Evolutionary conservation across 139 green algal species (phyloP).

Genomic region (Chlorella sp.): DNA sequence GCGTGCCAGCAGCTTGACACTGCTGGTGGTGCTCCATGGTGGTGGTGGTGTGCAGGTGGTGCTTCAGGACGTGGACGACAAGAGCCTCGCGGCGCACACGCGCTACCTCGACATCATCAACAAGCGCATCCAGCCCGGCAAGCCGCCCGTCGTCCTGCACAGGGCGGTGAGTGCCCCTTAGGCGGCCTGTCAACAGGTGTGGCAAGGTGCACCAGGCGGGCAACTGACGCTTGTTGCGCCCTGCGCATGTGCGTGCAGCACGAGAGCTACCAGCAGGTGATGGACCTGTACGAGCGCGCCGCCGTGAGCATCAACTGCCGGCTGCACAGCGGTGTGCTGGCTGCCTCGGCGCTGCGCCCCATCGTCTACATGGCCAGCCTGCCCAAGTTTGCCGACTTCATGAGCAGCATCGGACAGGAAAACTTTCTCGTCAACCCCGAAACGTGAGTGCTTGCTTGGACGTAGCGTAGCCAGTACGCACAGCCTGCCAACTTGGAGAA

Average conservation of each 20-base stretch:
- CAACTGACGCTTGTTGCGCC: too few relatives aligned
- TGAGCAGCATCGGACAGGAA: neutral
- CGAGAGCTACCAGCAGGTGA: neutral
- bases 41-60: too few relatives aligned
- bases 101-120: neutral
- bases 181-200: too few relatives aligned
- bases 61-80: conserved; percentile 3
- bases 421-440: neutral
- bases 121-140: neutral
- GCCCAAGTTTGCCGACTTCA: conserved; percentile 2
- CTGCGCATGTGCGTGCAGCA: too few relatives aligned
- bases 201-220: too few relatives aligned
- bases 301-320: neutral
- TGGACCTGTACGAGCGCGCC: conserved; percentile 4
- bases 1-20: too few relatives aligned
- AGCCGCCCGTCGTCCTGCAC: neutral
- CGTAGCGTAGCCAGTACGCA: neutral
- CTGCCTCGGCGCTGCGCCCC: neutral
- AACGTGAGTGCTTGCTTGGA: neutral
- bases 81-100: neutral
- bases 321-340: conserved; percentile 7
- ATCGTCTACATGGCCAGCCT: neutral
- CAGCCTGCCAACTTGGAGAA: neutral
- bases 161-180: neutral
- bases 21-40: too few relatives aligned